Evolutionary conservation across 2,329 filamentous ascomycete genomes (phyloP).

Genomic region (Mariannaea sp.): DNA sequence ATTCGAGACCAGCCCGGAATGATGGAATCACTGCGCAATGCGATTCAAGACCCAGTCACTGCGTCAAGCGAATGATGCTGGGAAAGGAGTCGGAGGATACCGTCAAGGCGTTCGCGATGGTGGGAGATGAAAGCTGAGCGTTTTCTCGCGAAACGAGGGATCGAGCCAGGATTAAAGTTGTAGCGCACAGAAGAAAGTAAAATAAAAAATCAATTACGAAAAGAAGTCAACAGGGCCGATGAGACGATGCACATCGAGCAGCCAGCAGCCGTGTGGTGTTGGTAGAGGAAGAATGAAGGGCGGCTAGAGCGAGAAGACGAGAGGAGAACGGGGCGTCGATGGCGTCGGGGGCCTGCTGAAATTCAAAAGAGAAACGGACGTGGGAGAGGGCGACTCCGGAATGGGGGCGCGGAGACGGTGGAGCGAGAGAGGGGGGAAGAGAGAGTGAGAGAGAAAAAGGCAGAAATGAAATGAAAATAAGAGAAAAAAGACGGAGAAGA

Average conservation of each 20-base stretch:
- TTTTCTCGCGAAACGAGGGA: slow-evolving; percentile 37
- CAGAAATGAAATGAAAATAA: slow-evolving; percentile 39
- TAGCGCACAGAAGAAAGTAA: slow-evolving; percentile 47
- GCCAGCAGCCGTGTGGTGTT: slow-evolving; percentile 34
- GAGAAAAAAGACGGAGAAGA: slow-evolving; percentile 39
- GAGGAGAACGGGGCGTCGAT: slow-evolving; percentile 29
- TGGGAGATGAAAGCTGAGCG: slow-evolving; percentile 39
- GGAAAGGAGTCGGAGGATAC: slow-evolving; percentile 42
- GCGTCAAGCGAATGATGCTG: slow-evolving; percentile 52
- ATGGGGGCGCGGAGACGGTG: slow-evolving; percentile 42
- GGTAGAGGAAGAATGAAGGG: slow-evolving; percentile 37
- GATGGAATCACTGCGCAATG: slow-evolving; percentile 38
- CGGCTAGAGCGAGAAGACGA: slow-evolving; percentile 36
- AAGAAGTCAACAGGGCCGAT: slow-evolving; percentile 38
- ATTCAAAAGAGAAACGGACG: slow-evolving; percentile 34
- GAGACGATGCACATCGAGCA: slow-evolving; percentile 36
- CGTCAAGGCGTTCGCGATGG: slow-evolving; percentile 47
- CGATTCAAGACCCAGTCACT: slow-evolving; percentile 45
- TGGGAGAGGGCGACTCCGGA: slow-evolving; percentile 37
- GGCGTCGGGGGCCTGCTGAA: slow-evolving; percentile 36
- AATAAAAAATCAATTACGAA: slow-evolving; percentile 34
- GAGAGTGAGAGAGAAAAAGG: slow-evolving; percentile 29
- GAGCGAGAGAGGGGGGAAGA: slow-evolving; percentile 38
- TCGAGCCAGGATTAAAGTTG: slow-evolving; percentile 48
- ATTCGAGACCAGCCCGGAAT: slow-evolving; percentile 56